Percentiles rank a stretch among this genome's conserved stretches.
Conservation (phyloP, 129 eudicot genomes). For the Tanacetum coccineum region DNA sequence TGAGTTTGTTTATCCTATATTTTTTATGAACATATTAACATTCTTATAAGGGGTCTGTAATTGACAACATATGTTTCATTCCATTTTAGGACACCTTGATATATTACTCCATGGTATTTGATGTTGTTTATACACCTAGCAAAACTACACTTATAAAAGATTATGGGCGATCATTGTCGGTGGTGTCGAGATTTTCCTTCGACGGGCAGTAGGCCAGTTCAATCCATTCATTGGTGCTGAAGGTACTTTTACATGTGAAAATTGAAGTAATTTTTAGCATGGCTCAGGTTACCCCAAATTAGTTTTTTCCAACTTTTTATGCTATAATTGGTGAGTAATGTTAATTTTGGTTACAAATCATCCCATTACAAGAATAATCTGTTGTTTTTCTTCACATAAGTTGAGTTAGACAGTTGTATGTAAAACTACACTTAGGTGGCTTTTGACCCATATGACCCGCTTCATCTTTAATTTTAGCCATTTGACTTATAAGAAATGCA, state of each 20-base stretch:
- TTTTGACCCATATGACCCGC: not conserved
- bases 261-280: not conserved
- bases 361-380: too few species aligned
- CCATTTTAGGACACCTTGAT: conserved; percentile 45
- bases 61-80: not conserved
- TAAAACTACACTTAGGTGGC: not conserved
- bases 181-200: conserved; percentile 84
- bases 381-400: too few species aligned
- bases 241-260: conserved; percentile 38
- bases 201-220: conserved; percentile 73
- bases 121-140: conserved; percentile 76
- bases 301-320: not conserved
- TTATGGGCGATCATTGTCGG: conserved; percentile 72
- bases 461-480: not conserved
- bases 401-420: too few species aligned
- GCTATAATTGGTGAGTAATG: not conserved
- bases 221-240: conserved; percentile 65
- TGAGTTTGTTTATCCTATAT: conserved; percentile 34
- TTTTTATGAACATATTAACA: not conserved
- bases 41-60: not conserved
- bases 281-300: too few species aligned
- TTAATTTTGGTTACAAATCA: too few species aligned
- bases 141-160: conserved; percentile 63
- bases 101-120: conserved; percentile 65
- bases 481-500: not conserved